A percentile compares a stretch with the other conserved stretches of the same genome.
Conservation (phyloP, 768 basidiomycete genomes). For the Rhodotorula graminis region DNA sequence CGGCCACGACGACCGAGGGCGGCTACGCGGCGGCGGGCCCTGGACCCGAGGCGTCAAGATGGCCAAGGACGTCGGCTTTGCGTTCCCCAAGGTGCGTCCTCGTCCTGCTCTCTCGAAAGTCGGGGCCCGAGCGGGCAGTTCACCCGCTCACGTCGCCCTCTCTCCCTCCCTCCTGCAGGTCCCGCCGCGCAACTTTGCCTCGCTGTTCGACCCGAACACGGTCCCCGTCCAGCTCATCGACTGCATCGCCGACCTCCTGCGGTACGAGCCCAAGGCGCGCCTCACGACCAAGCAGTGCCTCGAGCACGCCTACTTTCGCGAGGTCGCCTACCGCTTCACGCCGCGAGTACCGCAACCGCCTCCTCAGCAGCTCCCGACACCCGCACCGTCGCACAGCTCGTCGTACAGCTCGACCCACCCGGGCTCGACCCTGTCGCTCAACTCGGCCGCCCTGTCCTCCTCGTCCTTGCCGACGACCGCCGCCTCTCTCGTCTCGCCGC, state of each 20-base stretch:
- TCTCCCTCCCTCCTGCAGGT: constrained; percentile 40
- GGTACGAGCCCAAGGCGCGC: constrained; percentile 82
- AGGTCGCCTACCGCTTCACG: constrained; percentile 54
- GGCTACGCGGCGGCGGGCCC: constrained; percentile 72
- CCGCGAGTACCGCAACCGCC: constrained; percentile 37
- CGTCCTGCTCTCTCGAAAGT: not conserved
- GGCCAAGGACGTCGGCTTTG: constrained; percentile 77
- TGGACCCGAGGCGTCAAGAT: constrained; percentile 83
- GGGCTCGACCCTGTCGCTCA: constrained; percentile 9
- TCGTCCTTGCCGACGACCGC: not conserved
- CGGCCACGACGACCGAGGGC: constrained; percentile 66
- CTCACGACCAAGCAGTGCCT: constrained; percentile 82
- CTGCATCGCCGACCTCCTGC: constrained; percentile 84
- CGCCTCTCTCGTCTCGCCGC: constrained; percentile 29
- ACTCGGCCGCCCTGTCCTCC: constrained; percentile 10
- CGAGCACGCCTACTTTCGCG: constrained; percentile 79
- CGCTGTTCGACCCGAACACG: constrained; percentile 65
- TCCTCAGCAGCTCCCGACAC: constrained; percentile 33
- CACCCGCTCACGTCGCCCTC: no score
- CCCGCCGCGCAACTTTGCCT: constrained; percentile 51
- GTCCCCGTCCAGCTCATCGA: constrained; percentile 78
- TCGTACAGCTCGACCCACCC: constrained; percentile 10
- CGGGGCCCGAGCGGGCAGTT: not conserved
- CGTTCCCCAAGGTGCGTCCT: constrained; percentile 74
- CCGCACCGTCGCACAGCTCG: constrained; percentile 8